Evolutionary conservation across 208 protist species (phyloP).

Genomic region (Wallacemonas sp.): DNA sequence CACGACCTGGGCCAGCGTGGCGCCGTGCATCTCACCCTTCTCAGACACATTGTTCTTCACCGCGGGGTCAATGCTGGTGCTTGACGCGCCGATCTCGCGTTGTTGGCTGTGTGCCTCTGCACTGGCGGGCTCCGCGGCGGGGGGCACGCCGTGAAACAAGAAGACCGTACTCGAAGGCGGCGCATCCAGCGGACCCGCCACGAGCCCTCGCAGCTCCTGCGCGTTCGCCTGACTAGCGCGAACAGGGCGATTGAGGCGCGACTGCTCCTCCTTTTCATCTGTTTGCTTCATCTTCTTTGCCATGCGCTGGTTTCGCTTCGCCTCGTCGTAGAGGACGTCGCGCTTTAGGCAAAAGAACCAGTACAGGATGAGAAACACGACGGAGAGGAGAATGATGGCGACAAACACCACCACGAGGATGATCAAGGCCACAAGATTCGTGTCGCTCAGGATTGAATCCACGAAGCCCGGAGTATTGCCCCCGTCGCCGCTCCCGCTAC

Average conservation of each 20-base stretch:
- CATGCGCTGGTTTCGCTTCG: not conserved
- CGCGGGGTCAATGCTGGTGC: too few species aligned
- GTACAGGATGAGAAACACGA: slow-evolving; percentile 7
- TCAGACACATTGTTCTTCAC: too few species aligned
- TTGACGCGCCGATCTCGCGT: too few species aligned
- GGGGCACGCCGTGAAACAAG: not conserved
- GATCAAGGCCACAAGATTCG: slow-evolving; percentile 1
- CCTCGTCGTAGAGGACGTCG: slow-evolving; percentile 4
- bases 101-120: too few species aligned
- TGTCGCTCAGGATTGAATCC: slow-evolving; percentile 1
- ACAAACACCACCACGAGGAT: slow-evolving; percentile 11
- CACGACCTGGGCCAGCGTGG: too few species aligned
- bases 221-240: not conserved
- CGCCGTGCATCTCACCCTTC: too few species aligned
- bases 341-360: slow-evolving; percentile 2
- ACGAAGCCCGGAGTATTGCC: slow-evolving; percentile 6
- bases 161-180: not conserved
- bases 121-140: not conserved
- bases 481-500: not conserved
- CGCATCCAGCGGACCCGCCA: not conserved
- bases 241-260: not conserved
- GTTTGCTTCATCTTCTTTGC: not conserved
- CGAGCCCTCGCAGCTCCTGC: not conserved
- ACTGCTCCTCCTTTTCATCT: slow-evolving; percentile 3
- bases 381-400: not conserved